Conservation (phyloP, 768 basidiomycete species). For the Mycena alexandri region DNA sequence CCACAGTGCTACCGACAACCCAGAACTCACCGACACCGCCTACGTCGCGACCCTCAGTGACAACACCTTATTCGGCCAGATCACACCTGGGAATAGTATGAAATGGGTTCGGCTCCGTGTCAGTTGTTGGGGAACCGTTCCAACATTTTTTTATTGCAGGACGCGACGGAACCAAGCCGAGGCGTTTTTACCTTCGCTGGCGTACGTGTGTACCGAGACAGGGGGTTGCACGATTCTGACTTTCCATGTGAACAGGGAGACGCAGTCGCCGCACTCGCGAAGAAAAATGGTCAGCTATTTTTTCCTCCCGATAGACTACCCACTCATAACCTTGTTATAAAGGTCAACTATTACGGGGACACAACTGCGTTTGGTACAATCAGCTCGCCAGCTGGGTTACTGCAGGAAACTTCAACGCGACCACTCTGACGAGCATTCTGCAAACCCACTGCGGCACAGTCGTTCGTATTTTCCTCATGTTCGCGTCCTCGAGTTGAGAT, state of each 20-base stretch:
- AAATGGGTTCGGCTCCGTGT: conserved; percentile 59
- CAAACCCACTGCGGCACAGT: conserved; percentile 62
- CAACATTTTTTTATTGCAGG: conserved; percentile 46
- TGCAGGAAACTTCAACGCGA: conserved; percentile 55
- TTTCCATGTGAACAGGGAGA: conserved; percentile 45
- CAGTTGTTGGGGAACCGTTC: not conserved
- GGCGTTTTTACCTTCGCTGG: conserved; percentile 59
- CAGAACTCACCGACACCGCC: conserved; percentile 54
- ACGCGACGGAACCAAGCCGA: conserved; percentile 63
- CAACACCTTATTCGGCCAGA: conserved; percentile 55
- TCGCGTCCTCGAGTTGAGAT: too few species aligned
- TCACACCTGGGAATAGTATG: conserved; percentile 62
- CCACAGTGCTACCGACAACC: conserved; percentile 56
- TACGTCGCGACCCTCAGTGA: conserved; percentile 55
- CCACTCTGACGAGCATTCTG: conserved; percentile 58
- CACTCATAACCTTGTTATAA: too few species aligned
- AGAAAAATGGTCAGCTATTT: conserved; percentile 54
- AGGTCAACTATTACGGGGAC: conserved; percentile 54
- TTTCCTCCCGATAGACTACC: too few species aligned
- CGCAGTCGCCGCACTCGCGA: conserved; percentile 57
- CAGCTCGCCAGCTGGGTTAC: conserved; percentile 67
- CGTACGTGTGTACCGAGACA: conserved; percentile 30
- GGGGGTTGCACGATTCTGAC: not conserved
- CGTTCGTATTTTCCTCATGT: conserved; percentile 42
- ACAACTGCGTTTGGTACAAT: conserved; percentile 65